phyloP scores from a whole-genome alignment of 257 asterid genomes.

The Parsonsia alboflavescens region DNA sequence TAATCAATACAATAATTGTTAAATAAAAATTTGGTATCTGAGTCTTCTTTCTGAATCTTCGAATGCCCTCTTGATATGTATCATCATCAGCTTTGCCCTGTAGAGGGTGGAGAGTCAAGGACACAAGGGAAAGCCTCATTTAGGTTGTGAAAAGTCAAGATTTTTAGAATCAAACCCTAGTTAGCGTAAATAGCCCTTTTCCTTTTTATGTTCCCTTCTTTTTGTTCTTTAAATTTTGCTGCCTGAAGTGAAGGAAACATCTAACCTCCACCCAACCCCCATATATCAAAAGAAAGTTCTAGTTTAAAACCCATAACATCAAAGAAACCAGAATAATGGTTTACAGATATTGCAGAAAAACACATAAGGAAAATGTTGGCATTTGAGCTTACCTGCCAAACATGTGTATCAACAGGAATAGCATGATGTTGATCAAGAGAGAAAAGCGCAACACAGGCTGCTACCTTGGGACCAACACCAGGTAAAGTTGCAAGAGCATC shows the following conservation, averaged over 20 bases:
- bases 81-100: too few species aligned
- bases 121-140: too few species aligned
- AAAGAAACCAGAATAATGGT: neutral
- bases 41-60: too few species aligned
- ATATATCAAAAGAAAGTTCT: too few species aligned
- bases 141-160: neutral
- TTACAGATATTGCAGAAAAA: neutral
- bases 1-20: neutral
- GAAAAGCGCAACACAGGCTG: constrained; percentile 94
- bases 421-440: constrained; percentile 94
- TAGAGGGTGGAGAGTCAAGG: too few species aligned
- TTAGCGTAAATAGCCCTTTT: neutral
- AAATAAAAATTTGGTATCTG: too few species aligned
- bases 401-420: constrained; percentile 96
- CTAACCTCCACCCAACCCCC: neutral
- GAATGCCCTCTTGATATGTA: too few species aligned
- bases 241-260: neutral
- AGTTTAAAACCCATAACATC: neutral
- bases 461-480: constrained; percentile 99
- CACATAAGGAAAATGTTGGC: neutral
- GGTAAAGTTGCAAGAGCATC: constrained; percentile 63
- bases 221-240: neutral
- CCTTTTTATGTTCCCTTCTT: neutral
- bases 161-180: neutral
- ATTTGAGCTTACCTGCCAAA: constrained; percentile 71